Evolutionary conservation across 768 basidiomycete species (phyloP).

Genomic region (Macrolepiota albuminosa): DNA sequence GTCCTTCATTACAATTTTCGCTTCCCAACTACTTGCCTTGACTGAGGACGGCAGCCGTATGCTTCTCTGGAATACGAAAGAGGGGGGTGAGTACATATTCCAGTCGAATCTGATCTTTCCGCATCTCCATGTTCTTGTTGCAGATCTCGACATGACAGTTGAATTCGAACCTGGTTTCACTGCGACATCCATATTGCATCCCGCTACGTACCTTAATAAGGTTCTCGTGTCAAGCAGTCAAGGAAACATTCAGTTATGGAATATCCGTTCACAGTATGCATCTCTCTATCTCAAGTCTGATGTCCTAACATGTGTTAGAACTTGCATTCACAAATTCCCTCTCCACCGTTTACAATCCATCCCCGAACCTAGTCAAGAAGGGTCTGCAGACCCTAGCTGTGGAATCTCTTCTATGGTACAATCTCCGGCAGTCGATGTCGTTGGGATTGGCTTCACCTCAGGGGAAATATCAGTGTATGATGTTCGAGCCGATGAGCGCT

Average conservation of each 20-base stretch:
- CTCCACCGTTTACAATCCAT: conserved; percentile 44
- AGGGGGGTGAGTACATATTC: conserved; percentile 37
- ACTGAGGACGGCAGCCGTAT: conserved; percentile 75
- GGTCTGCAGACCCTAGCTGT: conserved; percentile 21
- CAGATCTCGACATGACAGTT: conserved; percentile 63
- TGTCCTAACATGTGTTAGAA: conserved; percentile 36
- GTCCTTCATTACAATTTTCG: conserved; percentile 72
- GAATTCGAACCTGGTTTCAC: conserved; percentile 81
- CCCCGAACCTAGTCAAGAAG: conserved; percentile 16
- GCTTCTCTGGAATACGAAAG: conserved; percentile 69
- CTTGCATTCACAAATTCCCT: conserved; percentile 78
- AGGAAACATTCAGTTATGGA: conserved; percentile 91
- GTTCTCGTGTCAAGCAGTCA: conserved; percentile 78
- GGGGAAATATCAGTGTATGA: conserved; percentile 90
- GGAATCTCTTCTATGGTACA: conserved; percentile 80
- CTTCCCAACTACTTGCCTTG: conserved; percentile 73
- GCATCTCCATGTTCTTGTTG: conserved; percentile 5
- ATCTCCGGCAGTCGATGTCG: conserved; percentile 93
- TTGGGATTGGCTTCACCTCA: conserved; percentile 87
- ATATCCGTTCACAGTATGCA: conserved; percentile 74
- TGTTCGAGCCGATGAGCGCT: conserved; percentile 80
- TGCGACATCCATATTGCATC: conserved; percentile 84
- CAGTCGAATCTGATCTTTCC: neutral
- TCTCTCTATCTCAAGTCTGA: neutral
- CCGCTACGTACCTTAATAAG: conserved; percentile 96